Percentiles rank a stretch among this genome's conserved stretches.
These are phyloP conservation scores for Leccinum pellstonianum DNA, from an alignment of 768 basidiomycete species.

Conservation along the genomic window DNA sequence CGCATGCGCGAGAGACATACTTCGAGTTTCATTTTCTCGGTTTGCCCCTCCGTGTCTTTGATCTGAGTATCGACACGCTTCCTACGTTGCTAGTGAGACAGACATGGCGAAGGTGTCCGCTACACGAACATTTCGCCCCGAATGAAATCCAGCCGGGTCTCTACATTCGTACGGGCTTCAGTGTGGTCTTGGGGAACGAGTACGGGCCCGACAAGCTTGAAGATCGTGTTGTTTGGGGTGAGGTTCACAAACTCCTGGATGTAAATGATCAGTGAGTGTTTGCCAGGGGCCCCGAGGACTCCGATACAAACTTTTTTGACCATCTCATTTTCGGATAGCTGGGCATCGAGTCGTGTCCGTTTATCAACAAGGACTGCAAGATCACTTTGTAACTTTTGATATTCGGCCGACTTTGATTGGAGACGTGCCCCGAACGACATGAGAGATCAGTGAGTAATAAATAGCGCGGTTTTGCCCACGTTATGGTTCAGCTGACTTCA, in stretches of 20 bases:
- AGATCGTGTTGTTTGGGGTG: constrained; percentile 75
- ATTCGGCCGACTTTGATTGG: constrained; percentile 70
- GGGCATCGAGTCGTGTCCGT: constrained; percentile 84
- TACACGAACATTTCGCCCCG: constrained; percentile 73
- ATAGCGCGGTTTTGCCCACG: constrained; percentile 8
- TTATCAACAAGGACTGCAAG: constrained; percentile 72
- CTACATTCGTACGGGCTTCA: constrained; percentile 86
- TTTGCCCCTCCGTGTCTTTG: constrained; percentile 71
- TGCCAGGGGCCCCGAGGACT: not conserved
- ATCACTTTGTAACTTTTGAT: constrained; percentile 78
- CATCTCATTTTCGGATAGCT: constrained; percentile 86
- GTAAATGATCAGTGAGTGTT: not conserved
- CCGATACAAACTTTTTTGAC: constrained; percentile 74
- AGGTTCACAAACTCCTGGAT: constrained; percentile 78
- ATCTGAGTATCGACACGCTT: constrained; percentile 82
- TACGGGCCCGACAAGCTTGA: constrained; percentile 89
- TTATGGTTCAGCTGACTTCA: not conserved
- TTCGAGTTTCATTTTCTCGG: constrained; percentile 82
- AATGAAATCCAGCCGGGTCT: constrained; percentile 90
- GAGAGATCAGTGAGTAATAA: constrained; percentile 8
- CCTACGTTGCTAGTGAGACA: constrained; percentile 34
- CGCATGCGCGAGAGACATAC: constrained; percentile 36
- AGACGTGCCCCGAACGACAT: constrained; percentile 62
- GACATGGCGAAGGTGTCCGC: not conserved
- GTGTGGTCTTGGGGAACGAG: constrained; percentile 85